These are phyloP conservation scores for Pelagophyceae sp. DNA, from an alignment of 352 stramenopile species.

Conservation along the genomic window DNA sequence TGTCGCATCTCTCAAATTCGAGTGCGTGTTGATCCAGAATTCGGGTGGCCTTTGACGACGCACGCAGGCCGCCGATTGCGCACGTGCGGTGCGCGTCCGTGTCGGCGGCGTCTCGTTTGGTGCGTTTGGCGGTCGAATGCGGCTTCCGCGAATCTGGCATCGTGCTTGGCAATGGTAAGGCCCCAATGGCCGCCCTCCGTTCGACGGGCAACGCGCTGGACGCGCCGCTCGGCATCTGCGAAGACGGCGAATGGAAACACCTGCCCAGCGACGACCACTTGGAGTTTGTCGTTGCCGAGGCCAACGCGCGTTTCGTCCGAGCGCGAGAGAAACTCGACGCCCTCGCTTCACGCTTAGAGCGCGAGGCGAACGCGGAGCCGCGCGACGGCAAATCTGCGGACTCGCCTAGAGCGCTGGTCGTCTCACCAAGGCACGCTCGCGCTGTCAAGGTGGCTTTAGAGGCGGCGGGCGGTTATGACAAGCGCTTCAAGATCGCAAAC, in stretches of 20 bases:
- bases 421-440: too few species aligned
- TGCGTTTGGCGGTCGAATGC: conserved; percentile 62
- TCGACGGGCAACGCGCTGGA: conserved; percentile 69
- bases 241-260: neutral
- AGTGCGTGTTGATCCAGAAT: too few species aligned
- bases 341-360: neutral
- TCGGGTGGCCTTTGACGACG: too few species aligned
- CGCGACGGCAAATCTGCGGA: too few species aligned
- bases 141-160: conserved; percentile 72
- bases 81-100: conserved; percentile 69
- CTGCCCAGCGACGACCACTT: neutral
- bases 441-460: too few species aligned
- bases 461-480: too few species aligned
- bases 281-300: neutral
- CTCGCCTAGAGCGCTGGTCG: too few species aligned
- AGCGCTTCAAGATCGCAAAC: too few species aligned
- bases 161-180: conserved; percentile 58
- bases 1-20: conserved; percentile 70
- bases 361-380: neutral
- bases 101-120: conserved; percentile 59
- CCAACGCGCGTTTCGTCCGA: neutral
- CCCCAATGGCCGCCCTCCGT: conserved; percentile 72
- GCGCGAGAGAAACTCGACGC: neutral
- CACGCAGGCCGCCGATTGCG: conserved; percentile 78
- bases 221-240: conserved; percentile 55